Percentiles rank a stretch among this genome's conserved stretches.
Evolutionary conservation across 208 protist genomes (phyloP).

Genomic region (Herpetomonas tarakana): DNA sequence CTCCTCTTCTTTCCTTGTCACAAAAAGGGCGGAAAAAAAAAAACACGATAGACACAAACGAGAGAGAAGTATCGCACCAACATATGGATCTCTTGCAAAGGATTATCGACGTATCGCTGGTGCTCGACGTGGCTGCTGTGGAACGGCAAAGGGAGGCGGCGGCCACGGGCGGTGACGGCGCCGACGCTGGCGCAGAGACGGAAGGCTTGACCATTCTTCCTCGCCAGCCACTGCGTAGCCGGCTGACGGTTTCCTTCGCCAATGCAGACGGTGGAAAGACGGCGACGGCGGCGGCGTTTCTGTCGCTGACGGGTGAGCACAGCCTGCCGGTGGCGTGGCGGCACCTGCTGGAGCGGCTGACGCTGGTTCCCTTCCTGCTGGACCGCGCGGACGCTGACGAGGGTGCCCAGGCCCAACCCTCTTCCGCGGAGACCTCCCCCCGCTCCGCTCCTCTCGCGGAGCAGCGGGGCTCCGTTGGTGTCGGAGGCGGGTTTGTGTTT

Average conservation of each 20-base stretch:
- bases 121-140: constrained; percentile 4
- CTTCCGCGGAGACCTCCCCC: neutral
- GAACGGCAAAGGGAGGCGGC: too few relatives aligned
- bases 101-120: constrained; percentile 27
- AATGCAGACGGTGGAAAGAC: constrained; percentile 22
- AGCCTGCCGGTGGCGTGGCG: constrained; percentile 40
- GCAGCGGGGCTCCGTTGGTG: neutral
- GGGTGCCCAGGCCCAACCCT: neutral
- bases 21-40: too few relatives aligned
- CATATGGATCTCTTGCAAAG: constrained; percentile 43
- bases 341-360: constrained; percentile 38
- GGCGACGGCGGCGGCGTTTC: constrained; percentile 23
- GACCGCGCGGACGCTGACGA: neutral
- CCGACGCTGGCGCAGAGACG: neutral
- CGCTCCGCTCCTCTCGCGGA: constrained; percentile 3
- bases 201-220: constrained; percentile 26
- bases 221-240: constrained; percentile 37
- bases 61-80: too few relatives aligned
- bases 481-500: constrained; percentile 19
- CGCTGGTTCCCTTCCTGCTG: constrained; percentile 34
- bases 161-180: neutral
- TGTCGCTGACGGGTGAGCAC: constrained; percentile 33
- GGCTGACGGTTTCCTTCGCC: constrained; percentile 32
- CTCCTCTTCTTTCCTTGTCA: too few relatives aligned
- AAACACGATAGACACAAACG: too few relatives aligned